A percentile compares a stretch with the other conserved stretches of the same genome.
These are phyloP conservation scores for Sextonia rubra DNA, from an alignment of 164 flowering plant species.

Conservation along the genomic window DNA sequence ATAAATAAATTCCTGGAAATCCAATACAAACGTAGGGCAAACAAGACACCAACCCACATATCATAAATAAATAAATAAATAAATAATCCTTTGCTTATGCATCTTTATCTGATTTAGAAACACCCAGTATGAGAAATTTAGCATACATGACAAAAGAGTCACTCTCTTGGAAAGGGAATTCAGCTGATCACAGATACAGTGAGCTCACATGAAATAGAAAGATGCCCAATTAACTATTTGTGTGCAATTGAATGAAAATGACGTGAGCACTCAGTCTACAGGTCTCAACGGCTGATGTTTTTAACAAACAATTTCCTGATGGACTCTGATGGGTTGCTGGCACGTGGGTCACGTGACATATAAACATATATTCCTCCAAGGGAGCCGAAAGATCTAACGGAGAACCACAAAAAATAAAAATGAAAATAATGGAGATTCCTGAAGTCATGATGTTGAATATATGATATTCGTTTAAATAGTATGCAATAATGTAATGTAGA, in stretches of 20 bases:
- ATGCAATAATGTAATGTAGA: neutral
- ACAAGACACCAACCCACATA: too few species aligned
- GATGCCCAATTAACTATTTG: neutral
- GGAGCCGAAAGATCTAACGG: neutral
- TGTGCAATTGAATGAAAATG: constrained; percentile 11
- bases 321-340: neutral
- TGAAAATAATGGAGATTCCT: constrained; percentile 5
- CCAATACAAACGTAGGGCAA: too few species aligned
- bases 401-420: neutral
- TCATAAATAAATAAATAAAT: too few species aligned
- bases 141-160: constrained; percentile 18
- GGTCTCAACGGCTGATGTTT: neutral
- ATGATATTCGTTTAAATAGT: neutral
- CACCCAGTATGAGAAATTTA: neutral
- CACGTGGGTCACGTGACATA: constrained; percentile 2
- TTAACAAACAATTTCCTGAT: neutral
- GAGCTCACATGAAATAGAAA: constrained; percentile 12
- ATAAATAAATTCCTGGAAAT: too few species aligned
- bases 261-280: neutral
- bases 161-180: constrained; percentile 16
- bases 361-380: neutral
- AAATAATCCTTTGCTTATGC: neutral
- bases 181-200: constrained; percentile 5
- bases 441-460: neutral
- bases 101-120: constrained; percentile 2